phyloP scores from a whole-genome alignment of 164 flowering plant genomes.

The Tetracentron sinense region DNA sequence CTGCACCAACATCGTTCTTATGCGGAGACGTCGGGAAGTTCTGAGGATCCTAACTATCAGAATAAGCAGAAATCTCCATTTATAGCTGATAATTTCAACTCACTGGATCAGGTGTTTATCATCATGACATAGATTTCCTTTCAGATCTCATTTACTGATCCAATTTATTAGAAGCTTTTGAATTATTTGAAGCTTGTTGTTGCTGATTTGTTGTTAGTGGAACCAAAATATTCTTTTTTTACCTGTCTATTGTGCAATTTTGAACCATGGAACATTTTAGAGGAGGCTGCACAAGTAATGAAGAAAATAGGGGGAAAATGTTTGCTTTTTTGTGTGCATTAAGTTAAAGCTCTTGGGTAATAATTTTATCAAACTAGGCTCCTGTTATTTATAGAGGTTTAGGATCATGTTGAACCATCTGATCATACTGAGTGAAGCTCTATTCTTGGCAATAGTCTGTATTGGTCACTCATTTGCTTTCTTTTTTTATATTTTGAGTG shows the following conservation, averaged over 20 bases:
- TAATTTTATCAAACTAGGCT: not conserved
- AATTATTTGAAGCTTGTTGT: not conserved
- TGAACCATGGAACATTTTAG: not conserved
- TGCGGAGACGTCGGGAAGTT: slow-evolving; percentile 11
- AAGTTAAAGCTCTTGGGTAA: not conserved
- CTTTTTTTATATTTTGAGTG: not conserved
- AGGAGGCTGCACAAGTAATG: not conserved
- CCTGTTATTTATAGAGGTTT: not conserved
- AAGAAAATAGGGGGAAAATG: not conserved
- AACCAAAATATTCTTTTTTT: not conserved
- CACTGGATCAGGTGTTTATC: slow-evolving; percentile 40
- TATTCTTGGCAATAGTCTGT: not conserved
- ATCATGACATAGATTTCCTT: not conserved
- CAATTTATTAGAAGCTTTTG: not conserved
- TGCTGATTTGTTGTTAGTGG: not conserved
- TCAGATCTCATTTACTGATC: not conserved
- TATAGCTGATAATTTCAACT: slow-evolving; percentile 40
- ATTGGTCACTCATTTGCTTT: not conserved
- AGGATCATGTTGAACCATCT: not conserved
- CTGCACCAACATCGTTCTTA: not conserved
- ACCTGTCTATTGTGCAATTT: not conserved
- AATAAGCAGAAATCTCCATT: slow-evolving; percentile 12
- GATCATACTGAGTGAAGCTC: not conserved
- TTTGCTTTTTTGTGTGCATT: not conserved
- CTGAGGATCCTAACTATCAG: slow-evolving; percentile 5